Conservation (phyloP, 176 grass and related monocot species). For the Elymus sibiricus region DNA sequence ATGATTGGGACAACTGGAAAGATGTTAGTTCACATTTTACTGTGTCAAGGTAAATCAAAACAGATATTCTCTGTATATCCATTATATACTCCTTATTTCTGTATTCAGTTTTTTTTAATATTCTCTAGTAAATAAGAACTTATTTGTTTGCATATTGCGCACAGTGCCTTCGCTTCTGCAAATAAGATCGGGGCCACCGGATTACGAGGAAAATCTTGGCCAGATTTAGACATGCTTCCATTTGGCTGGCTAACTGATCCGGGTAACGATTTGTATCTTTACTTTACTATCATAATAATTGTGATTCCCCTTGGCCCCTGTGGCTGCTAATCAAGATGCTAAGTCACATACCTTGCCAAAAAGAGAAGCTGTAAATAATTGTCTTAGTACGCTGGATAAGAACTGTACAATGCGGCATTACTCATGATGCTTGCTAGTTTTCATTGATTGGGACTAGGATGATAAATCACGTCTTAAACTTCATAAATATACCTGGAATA, state of each 20-base stretch:
- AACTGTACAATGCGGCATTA: background rate
- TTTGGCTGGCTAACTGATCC: conserved; percentile 86
- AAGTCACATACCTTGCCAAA: background rate
- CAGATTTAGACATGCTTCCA: conserved; percentile 95
- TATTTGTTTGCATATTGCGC: conserved; percentile 22
- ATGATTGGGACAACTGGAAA: conserved; percentile 91
- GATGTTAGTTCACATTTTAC: conserved; percentile 80
- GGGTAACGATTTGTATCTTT: conserved; percentile 37
- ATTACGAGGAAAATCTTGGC: conserved; percentile 81
- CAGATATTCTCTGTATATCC: conserved; percentile 10
- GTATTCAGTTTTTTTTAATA: conserved; percentile 6
- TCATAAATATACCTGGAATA: conserved; percentile 2
- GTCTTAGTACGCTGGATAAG: background rate
- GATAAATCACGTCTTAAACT: background rate
- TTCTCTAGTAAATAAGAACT: conserved; percentile 2
- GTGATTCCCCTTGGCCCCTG: background rate
- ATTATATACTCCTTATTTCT: conserved; percentile 2
- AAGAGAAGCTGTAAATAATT: background rate
- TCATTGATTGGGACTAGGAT: background rate
- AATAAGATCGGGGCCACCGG: conserved; percentile 75
- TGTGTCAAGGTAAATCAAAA: conserved; percentile 58
- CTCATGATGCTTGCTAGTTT: background rate
- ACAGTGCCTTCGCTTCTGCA: conserved; percentile 64
- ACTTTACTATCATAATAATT: background rate
- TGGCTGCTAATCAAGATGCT: background rate